Base-by-base conservation (phyloP, 2,329 filamentous ascomycete genomes). In the Cadophora gregata region DNA sequence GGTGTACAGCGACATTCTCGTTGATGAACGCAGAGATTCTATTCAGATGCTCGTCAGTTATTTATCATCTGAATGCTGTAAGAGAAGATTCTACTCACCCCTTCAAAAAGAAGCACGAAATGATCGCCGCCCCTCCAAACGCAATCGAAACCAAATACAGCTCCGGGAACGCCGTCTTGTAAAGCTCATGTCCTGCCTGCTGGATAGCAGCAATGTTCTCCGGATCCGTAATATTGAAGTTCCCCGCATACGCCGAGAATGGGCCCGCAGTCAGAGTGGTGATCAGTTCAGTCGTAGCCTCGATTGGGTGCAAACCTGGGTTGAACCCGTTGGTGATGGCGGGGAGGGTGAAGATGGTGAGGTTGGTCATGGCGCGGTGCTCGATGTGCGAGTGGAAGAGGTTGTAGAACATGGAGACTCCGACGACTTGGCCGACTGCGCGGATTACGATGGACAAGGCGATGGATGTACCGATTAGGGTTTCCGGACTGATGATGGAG, bases 391-490 rank as follows among this genome's bases (percentile, higher is more conserved):
- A 74, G 63, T 81, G 73, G 68, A 85, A 84, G 21, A 86, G 79
- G 71, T 86, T 86, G 78, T 82, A 89, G 73, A 82, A 83, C 59
- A 85, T 80, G 19, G 53, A 64, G 1, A 47, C 67, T 91, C 84
- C 14, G 36, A 67, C 38, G 16, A 85, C 83, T 33, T 89, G 89
- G 56, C 90, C 89, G 42, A 91, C 83, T 63, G 90, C 87, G 45
- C 90, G 88, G 70, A 92, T 86, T n/a, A 88, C 85, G 45, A 92
- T 83, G 0, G 89, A 91, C 25, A 92, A 80, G 6, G 90, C 88
- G 0, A 88, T 85, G 55, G 91, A 83, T 1, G 89, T 91, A 8
- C 88, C 89, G 69, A 92, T 91, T 6, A 91, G 81, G 63, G 91
- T 88, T 73, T 89, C 86, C 0, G 89, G 88, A 68, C 88, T 90